Percentiles rank a stretch among this genome's conserved stretches.
These are phyloP conservation scores for Penicillium hordei DNA, from an alignment of 2,329 filamentous ascomycete genomes.

Conservation along the genomic window DNA sequence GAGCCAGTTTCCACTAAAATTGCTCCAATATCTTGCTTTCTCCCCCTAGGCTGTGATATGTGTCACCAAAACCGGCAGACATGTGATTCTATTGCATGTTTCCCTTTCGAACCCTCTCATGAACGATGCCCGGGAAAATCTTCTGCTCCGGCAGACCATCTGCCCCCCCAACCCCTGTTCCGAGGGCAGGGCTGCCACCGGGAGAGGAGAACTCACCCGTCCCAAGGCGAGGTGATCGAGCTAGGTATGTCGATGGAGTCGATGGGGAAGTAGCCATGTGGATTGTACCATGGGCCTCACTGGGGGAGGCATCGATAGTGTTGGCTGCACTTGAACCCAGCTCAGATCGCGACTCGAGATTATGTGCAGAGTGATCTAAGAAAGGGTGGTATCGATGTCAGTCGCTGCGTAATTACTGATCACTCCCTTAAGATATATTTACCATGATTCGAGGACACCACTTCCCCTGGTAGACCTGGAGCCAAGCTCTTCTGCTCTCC, in stretches of 20 bases:
- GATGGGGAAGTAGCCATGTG: conserved; percentile 1
- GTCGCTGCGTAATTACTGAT: background rate
- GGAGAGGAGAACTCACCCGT: conserved; percentile 13
- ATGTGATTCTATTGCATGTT: conserved; percentile 17
- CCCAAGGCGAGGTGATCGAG: conserved; percentile 3
- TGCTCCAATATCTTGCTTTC: background rate
- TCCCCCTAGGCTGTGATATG: background rate
- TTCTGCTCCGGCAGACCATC: conserved; percentile 36
- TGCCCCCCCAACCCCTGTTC: conserved; percentile 10
- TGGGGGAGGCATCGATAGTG: background rate
- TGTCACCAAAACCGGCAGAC: too few species aligned
- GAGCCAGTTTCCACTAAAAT: background rate
- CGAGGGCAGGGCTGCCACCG: conserved; percentile 5
- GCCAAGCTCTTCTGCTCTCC: conserved; percentile 25
- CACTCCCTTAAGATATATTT: background rate
- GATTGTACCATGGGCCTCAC: background rate
- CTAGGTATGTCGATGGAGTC: conserved; percentile 4
- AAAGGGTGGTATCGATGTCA: background rate
- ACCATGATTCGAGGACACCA: conserved; percentile 5
- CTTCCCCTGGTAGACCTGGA: conserved; percentile 10
- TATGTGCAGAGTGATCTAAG: conserved; percentile 1
- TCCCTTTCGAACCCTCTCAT: conserved; percentile 37
- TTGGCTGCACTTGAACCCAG: background rate
- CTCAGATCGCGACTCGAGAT: background rate
- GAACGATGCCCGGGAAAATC: conserved; percentile 46